Evolutionary conservation across 148 eudicot species (phyloP).

Genomic region (Cornus kousa): DNA sequence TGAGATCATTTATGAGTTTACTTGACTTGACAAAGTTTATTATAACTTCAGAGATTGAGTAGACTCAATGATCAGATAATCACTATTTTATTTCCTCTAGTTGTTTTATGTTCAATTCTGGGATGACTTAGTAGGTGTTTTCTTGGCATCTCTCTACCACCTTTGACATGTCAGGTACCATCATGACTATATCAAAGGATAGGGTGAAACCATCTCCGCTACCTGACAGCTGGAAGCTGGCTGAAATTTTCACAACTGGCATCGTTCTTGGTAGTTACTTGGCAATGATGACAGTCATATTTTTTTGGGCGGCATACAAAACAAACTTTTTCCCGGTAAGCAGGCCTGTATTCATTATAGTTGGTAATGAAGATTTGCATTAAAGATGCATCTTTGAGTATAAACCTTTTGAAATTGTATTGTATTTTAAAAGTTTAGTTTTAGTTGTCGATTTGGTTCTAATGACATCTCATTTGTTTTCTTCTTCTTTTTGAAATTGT

Average conservation of each 20-base stretch:
- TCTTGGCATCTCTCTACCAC: slow-evolving; percentile 6
- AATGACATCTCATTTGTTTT: background rate
- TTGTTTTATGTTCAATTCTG: background rate
- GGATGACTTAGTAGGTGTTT: slow-evolving; percentile 6
- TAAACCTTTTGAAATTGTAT: background rate
- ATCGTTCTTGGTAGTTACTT: slow-evolving; percentile 87
- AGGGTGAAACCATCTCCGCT: slow-evolving; percentile 97
- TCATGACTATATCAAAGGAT: slow-evolving; percentile 98
- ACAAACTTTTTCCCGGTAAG: slow-evolving; percentile 93
- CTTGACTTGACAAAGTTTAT: background rate
- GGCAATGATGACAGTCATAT: slow-evolving; percentile 98
- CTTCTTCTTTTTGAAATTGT: background rate
- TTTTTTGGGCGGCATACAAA: slow-evolving; percentile 98
- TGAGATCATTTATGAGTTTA: background rate
- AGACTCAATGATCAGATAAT: background rate
- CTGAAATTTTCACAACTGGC: slow-evolving; percentile 94
- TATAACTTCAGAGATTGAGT: background rate
- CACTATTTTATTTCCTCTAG: background rate
- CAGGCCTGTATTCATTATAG: background rate
- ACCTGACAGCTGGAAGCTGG: slow-evolving; percentile 97
- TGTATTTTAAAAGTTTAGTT: background rate
- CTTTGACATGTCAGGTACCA: slow-evolving; percentile 63
- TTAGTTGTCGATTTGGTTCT: background rate
- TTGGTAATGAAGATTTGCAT: background rate
- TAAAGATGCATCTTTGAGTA: background rate